Evolutionary conservation across 495 filamentous ascomycete genomes (phyloP), one percentile per base, ranked within the genome.

Genomic region (Pyrenula aspistea): DNA sequence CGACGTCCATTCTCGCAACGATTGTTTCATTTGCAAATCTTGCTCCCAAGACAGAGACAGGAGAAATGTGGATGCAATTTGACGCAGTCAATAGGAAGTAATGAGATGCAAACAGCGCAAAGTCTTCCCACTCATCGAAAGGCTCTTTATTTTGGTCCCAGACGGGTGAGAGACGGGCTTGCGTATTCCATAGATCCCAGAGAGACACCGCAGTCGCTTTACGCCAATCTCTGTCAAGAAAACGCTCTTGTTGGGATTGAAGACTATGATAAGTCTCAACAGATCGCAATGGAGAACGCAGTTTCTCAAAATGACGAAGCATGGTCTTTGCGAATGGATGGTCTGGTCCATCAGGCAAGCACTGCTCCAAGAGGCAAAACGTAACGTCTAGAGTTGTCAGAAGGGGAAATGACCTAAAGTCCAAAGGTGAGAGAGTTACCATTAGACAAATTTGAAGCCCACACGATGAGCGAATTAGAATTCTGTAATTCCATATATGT

Each of bases 61-160:
- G n/a, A n/a, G n/a, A n/a, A n/a, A n/a, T n/a, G 31, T 42, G 31
- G 31, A 42, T 15, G 15, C 15, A 8, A 15, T 42, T 42, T 15
- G 31, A 42, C 4, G 89, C 90, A 42, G 85, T 71, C 8, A 95
- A 74, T 24, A 96, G 70, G 60, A 91, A 92, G 70, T 95, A 95
- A 70, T 95, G 91, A 53, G 82, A 80, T 3, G 77, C 84, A 67
- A 93, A 96, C 2, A 96, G 71, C 12, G 87, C 87, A 65, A 95
- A 89, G 60, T 96, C 91, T 68, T 96, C 91, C 89, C 89, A 96
- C 70, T 96, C 91, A 68, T 96, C 91, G 66, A 96, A 96, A 20
- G 84, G 83, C 65, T 96, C 91, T 24, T 87, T 66, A 0, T 64
- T 63, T 57, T 95, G 85, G 22, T 95, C 68, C 22, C 63, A 61